Conservation (phyloP, 2,329 filamentous ascomycete genomes). For the Triangularia setosa region DNA sequence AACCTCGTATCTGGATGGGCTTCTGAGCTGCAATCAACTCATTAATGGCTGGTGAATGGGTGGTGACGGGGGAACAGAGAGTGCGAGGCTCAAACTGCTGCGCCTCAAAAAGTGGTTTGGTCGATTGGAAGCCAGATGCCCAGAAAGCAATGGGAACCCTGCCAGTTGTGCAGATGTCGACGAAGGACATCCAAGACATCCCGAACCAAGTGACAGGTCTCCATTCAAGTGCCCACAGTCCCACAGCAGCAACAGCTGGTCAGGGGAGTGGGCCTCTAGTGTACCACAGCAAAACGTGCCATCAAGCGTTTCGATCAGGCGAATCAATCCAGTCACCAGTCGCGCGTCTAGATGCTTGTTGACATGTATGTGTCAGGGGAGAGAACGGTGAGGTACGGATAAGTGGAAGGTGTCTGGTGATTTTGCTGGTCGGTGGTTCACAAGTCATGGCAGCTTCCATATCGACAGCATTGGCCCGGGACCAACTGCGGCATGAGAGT, state of each 20-base stretch:
- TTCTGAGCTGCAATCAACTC: neutral
- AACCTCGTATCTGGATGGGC: neutral
- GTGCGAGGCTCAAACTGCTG: constrained; percentile 9
- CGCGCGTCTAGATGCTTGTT: constrained; percentile 11
- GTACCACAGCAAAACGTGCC: constrained; percentile 11
- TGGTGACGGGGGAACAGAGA: neutral
- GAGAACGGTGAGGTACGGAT: neutral
- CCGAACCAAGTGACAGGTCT: constrained; percentile 2
- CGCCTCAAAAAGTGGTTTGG: constrained; percentile 18
- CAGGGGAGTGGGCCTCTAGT: constrained; percentile 12
- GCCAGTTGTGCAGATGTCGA: neutral
- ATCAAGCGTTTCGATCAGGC: constrained; percentile 11
- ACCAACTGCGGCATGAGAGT: neutral
- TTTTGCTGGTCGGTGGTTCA: neutral
- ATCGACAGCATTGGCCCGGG: neutral
- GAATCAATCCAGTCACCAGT: neutral
- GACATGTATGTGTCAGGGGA: neutral
- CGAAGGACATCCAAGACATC: neutral
- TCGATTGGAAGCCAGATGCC: constrained; percentile 12
- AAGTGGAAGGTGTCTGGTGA: neutral
- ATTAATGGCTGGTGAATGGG: neutral
- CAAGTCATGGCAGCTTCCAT: neutral
- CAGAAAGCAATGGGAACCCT: constrained; percentile 8
- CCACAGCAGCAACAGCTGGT: constrained; percentile 3
- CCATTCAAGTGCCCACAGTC: constrained; percentile 2